Evolutionary conservation across 306 rosid species (phyloP), one percentile per base, ranked within the genome.

Genomic region (Castanospermum australe): DNA sequence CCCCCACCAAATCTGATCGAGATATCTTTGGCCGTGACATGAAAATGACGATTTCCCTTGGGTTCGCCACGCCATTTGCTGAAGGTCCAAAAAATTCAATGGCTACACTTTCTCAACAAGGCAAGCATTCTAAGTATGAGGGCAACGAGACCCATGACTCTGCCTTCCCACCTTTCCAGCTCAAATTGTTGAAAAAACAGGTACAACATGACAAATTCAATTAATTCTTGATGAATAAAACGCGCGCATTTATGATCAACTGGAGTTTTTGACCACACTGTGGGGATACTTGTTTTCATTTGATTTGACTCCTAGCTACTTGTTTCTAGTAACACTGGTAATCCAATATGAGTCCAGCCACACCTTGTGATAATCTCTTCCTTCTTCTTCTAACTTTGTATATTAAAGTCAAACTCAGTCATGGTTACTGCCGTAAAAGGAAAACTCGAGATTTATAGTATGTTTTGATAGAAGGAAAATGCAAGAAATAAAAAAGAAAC

Each of bases 1-100:
- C 62, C 60, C 67, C 84, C 87, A 84, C 89, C 76, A 71, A 79
- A 81, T 79, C 78, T 42, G 33, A 2, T 15, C 41, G 25, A 32
- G 71, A 47, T 79, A 82, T 86, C 84, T 82, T 67, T 35, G 36
- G 74, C 78, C 1, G 61, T 63, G 65, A 62, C 77, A 71, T 75
- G 79, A 81, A 83, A 76, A 54, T 12, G 88, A 86, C 81, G n/a
- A 5, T 42, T 51, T 30, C 20, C 25, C 45, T 42, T 54, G 70
- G 54, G 4, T 67, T 33, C 68, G 36, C 70, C 21, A 76, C 25
- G 18, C 55, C 35, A 75, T 60, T 38, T 42, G 28, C 33, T 6
- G 39, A 38, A 44, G 54, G 25, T n/a, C 73, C 36, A 8, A 11
- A 68, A 50, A 61, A 54, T 32, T 79, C 52, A 66, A 45, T 45